Evolutionary conservation across 768 basidiomycete genomes (phyloP).

Genomic region (Kwoniella sp.): DNA sequence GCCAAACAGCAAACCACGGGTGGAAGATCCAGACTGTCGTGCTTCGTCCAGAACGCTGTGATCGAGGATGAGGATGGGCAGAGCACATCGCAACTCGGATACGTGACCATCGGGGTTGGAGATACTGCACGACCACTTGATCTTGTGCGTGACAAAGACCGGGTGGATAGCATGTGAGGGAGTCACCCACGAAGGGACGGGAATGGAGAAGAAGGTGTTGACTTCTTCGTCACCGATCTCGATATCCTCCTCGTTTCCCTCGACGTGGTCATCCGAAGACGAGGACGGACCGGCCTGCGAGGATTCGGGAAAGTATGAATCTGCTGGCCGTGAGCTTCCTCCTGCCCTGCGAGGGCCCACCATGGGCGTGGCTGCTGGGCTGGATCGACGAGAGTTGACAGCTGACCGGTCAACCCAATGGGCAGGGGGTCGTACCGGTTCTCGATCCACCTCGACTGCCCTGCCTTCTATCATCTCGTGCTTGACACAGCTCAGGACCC

Average conservation of each 20-base stretch:
- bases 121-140: constrained; percentile 66
- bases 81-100: constrained; percentile 88
- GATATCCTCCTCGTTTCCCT: constrained; percentile 17
- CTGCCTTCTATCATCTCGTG: constrained; percentile 65
- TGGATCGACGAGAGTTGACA: constrained; percentile 2
- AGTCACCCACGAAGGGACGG: constrained; percentile 60
- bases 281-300: constrained; percentile 3
- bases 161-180: constrained; percentile 74
- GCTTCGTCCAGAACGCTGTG: constrained; percentile 69
- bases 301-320: constrained; percentile 15
- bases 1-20: constrained; percentile 67
- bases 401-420: constrained; percentile 8
- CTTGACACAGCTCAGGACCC: constrained; percentile 60
- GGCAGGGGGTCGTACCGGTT: constrained; percentile 19
- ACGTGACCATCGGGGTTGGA: constrained; percentile 84
- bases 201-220: constrained; percentile 60
- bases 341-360: not conserved
- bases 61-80: constrained; percentile 82
- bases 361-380: constrained; percentile 9
- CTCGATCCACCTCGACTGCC: constrained; percentile 25
- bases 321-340: constrained; percentile 1
- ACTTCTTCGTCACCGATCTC: constrained; percentile 49
- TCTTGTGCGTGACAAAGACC: constrained; percentile 65
- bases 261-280: constrained; percentile 4
- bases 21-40: constrained; percentile 64